Evolutionary conservation across 176 grass and related monocot species (phyloP).

Genomic region (Miscanthus lutarioriparius): DNA sequence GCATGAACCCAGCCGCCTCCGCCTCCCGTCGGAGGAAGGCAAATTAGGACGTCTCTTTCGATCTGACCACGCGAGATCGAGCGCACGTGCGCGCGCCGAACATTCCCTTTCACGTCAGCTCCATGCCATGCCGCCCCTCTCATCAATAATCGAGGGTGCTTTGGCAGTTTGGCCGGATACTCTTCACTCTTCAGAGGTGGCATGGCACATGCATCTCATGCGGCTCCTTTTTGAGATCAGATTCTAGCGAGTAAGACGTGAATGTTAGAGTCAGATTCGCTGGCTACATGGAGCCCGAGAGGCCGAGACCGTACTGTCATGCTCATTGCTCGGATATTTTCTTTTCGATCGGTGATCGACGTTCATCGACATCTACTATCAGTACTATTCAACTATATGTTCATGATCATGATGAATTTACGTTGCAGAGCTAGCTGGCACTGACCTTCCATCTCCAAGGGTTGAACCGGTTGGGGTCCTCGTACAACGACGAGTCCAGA

Average conservation of each 20-base stretch:
- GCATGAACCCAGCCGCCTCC: not conserved
- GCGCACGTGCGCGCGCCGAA: slow-evolving; percentile 32
- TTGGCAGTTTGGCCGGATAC: slow-evolving; percentile 10
- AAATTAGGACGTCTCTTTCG: slow-evolving; percentile 26
- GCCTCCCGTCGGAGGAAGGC: not conserved
- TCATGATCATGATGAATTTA: not conserved
- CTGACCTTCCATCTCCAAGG: slow-evolving; percentile 90
- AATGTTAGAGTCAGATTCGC: not conserved
- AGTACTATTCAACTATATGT: not conserved
- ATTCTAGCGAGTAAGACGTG: not conserved
- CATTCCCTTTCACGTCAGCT: slow-evolving; percentile 37
- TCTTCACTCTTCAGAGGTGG: not conserved
- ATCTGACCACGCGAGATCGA: slow-evolving; percentile 12
- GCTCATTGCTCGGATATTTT: not conserved
- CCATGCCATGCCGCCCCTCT: not conserved
- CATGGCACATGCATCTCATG: slow-evolving; percentile 15
- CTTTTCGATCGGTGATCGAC: not conserved
- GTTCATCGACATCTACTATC: not conserved
- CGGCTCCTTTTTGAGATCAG: not conserved
- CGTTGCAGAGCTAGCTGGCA: not conserved
- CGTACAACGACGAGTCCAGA: slow-evolving; percentile 65
- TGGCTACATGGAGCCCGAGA: not conserved
- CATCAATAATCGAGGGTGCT: slow-evolving; percentile 11
- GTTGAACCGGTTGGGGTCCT: slow-evolving; percentile 69
- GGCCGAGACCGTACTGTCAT: not conserved